phyloP scores from a whole-genome alignment of 2,329 filamentous ascomycete species.

The Amauroascus niger region DNA sequence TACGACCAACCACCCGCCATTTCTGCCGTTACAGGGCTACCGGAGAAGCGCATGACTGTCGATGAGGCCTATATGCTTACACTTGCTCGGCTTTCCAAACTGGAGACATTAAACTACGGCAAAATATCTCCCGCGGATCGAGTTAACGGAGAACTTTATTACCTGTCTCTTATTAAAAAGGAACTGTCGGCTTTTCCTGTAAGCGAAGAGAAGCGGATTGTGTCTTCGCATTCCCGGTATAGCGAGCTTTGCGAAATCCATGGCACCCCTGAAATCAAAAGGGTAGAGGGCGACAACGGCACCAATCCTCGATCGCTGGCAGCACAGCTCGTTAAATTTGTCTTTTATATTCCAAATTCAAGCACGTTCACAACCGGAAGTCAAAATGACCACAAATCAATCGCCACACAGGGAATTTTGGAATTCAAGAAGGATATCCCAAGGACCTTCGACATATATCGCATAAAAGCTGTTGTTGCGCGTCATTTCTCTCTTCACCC shows the following conservation, averaged over 20 bases:
- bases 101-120: slow-evolving; percentile 53
- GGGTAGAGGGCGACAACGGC: slow-evolving; percentile 26
- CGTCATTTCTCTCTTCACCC: slow-evolving; percentile 58
- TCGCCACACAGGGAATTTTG: slow-evolving; percentile 20
- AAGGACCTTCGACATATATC: slow-evolving; percentile 68
- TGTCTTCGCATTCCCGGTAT: slow-evolving; percentile 61
- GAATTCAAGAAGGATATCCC: slow-evolving; percentile 50
- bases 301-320: slow-evolving; percentile 73
- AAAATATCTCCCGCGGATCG: slow-evolving; percentile 63
- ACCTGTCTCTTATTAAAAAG: slow-evolving; percentile 71
- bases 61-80: slow-evolving; percentile 88
- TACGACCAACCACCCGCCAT: slow-evolving; percentile 46
- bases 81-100: slow-evolving; percentile 58
- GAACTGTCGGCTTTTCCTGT: slow-evolving; percentile 48
- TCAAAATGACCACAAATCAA: slow-evolving; percentile 8
- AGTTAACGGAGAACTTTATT: slow-evolving; percentile 84
- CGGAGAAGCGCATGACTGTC: slow-evolving; percentile 39
- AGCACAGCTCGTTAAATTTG: slow-evolving; percentile 57
- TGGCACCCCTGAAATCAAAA: slow-evolving; percentile 57
- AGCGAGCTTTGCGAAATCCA: slow-evolving; percentile 63
- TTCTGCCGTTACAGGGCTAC: slow-evolving; percentile 32
- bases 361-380: slow-evolving; percentile 11
- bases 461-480: slow-evolving; percentile 67
- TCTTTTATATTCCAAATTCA: slow-evolving; percentile 44
- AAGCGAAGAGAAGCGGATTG: slow-evolving; percentile 44